phyloP scores from a whole-genome alignment of 2,329 filamentous ascomycete genomes.

The Pseudogymnoascus sp. region DNA sequence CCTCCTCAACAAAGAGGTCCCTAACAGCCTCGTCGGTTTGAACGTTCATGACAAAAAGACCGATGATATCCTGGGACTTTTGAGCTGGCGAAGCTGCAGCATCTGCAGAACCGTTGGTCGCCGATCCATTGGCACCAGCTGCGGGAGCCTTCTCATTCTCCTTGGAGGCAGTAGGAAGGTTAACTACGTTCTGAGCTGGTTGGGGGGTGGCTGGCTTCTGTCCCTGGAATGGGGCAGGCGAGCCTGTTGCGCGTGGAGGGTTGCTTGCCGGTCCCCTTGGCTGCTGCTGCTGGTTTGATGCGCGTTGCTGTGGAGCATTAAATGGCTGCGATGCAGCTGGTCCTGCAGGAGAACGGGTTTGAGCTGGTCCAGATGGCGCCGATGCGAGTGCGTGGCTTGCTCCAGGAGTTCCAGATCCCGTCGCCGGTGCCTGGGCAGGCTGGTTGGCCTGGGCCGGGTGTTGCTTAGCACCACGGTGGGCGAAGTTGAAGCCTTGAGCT shows the following conservation, averaged over 20 bases:
- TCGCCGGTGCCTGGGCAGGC: constrained; percentile 29
- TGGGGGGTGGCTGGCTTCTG: constrained; percentile 42
- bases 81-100: constrained; percentile 49
- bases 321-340: constrained; percentile 22
- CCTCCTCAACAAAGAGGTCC: constrained; percentile 74
- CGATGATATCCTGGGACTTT: constrained; percentile 65
- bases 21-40: constrained; percentile 75
- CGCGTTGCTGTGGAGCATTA: constrained; percentile 22
- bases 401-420: constrained; percentile 28
- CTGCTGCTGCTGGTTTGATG: constrained; percentile 23
- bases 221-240: constrained; percentile 24
- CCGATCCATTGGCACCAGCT: constrained; percentile 42
- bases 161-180: constrained; percentile 37
- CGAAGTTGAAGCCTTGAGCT: constrained; percentile 98
- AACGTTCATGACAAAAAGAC: constrained; percentile 83
- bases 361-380: constrained; percentile 25
- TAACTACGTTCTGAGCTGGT: constrained; percentile 29
- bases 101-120: constrained; percentile 39
- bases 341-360: constrained; percentile 20
- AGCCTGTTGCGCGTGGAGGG: constrained; percentile 25
- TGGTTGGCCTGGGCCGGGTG: constrained; percentile 34
- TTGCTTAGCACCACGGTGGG: constrained; percentile 84
- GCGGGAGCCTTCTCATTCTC: constrained; percentile 47
- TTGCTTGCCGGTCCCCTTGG: constrained; percentile 23
- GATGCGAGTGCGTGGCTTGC: constrained; percentile 28